A percentile compares a stretch with the other conserved stretches of the same genome.
Evolutionary conservation across 2,329 filamentous ascomycete species (phyloP).

Genomic region (Grosmannia huntii): DNA sequence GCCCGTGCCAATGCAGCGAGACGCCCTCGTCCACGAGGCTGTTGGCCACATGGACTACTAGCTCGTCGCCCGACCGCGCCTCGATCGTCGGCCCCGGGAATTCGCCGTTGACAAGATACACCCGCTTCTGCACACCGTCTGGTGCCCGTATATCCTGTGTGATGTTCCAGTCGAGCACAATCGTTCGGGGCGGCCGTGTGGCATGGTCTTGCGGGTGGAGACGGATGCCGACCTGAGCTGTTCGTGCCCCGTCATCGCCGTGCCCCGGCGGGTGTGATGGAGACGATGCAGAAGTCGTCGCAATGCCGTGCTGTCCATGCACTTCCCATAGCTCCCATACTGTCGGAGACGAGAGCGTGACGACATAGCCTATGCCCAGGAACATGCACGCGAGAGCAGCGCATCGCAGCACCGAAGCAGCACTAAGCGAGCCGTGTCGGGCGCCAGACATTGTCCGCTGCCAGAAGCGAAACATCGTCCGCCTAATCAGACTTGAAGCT

Average conservation of each 20-base stretch:
- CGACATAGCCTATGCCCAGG: neutral
- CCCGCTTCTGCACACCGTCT: conserved; percentile 1
- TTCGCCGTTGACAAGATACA: conserved; percentile 5
- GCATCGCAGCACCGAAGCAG: neutral
- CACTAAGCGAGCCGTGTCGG: neutral
- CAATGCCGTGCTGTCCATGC: neutral
- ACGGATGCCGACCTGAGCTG: neutral
- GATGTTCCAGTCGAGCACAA: neutral
- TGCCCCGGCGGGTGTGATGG: neutral
- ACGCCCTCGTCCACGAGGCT: conserved; percentile 22
- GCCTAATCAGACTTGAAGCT: neutral
- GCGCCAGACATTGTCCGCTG: neutral
- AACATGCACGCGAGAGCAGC: neutral
- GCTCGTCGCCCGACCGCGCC: conserved; percentile 28
- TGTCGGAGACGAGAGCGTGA: neutral
- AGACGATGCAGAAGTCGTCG: neutral
- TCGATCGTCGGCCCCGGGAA: conserved; percentile 37
- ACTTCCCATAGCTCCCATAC: neutral
- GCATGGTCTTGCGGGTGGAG: neutral
- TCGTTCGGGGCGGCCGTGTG: neutral
- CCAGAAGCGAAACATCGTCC: neutral
- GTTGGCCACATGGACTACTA: conserved; percentile 30
- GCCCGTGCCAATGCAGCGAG: conserved; percentile 32
- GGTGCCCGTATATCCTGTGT: neutral
- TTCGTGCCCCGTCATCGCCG: neutral